phyloP scores from a whole-genome alignment of 2,329 filamentous ascomycete genomes.

The Neophaeococcomyces aloes region DNA sequence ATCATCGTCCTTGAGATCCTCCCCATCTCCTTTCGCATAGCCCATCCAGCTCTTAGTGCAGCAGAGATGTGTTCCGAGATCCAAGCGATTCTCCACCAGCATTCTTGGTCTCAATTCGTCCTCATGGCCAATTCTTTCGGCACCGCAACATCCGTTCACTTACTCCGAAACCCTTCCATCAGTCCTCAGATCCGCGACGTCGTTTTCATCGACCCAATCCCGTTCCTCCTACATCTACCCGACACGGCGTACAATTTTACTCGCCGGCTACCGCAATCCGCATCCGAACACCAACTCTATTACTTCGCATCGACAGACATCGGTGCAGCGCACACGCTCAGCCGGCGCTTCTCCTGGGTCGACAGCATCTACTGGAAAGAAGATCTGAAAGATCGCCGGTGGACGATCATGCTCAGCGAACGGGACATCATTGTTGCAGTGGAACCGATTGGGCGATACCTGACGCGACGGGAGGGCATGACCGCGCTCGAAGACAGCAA shows the following conservation, averaged over 20 bases:
- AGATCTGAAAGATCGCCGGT: constrained; percentile 28
- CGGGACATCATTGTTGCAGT: constrained; percentile 39
- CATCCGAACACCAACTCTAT: constrained; percentile 59
- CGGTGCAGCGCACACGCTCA: constrained; percentile 53
- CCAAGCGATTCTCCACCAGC: constrained; percentile 44
- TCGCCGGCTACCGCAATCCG: constrained; percentile 36
- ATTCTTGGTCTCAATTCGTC: constrained; percentile 49
- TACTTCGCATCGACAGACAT: constrained; percentile 61
- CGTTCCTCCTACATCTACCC: constrained; percentile 56
- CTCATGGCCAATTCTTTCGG: constrained; percentile 57
- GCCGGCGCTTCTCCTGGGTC: constrained; percentile 59
- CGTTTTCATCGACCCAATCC: constrained; percentile 53
- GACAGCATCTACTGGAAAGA: constrained; percentile 62
- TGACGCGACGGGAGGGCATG: constrained; percentile 31
- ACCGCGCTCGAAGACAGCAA: constrained; percentile 10
- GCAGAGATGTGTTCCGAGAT: constrained; percentile 48
- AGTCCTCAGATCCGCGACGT: constrained; percentile 38
- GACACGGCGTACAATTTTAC: constrained; percentile 65
- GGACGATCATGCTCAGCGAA: constrained; percentile 11
- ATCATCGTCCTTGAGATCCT: constrained; percentile 6
- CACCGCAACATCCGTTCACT: constrained; percentile 51
- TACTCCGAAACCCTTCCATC: constrained; percentile 43
- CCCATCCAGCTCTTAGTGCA: constrained; percentile 41
- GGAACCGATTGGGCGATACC: constrained; percentile 48
- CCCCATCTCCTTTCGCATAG: constrained; percentile 52